phyloP scores from a whole-genome alignment of 164 flowering plant genomes.

The Tetracentron sinense region DNA sequence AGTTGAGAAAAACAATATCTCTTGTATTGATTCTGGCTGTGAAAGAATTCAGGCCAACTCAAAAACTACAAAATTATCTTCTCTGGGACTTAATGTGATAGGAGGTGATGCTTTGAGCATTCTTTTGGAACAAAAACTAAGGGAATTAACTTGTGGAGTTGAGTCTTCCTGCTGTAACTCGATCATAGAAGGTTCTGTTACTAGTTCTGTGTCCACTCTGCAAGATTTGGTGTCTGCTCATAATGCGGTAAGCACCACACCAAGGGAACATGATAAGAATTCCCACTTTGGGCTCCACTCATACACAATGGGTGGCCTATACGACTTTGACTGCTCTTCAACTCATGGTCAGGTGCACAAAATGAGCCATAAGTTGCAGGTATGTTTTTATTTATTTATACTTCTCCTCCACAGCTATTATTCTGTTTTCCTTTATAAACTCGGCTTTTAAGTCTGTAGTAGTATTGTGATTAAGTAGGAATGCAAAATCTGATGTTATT shows the following conservation, averaged over 20 bases:
- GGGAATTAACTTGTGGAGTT: constrained; percentile 39
- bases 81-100: constrained; percentile 26
- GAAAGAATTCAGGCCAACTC: constrained; percentile 7
- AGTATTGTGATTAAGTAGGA: not conserved
- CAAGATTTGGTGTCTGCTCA: not conserved
- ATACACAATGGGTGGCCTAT: constrained; percentile 13
- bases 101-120: constrained; percentile 44
- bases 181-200: constrained; percentile 4
- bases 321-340: constrained; percentile 21
- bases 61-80: constrained; percentile 11
- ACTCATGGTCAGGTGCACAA: no score
- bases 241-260: constrained; percentile 8
- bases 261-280: constrained; percentile 11
- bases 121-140: constrained; percentile 64
- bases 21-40: constrained; percentile 13
- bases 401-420: no score
- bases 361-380: no score
- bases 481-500: not conserved
- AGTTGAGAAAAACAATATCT: constrained; percentile 5
- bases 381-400: not conserved
- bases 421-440: no score
- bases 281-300: constrained; percentile 13
- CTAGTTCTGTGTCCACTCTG: constrained; percentile 8
- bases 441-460: no score
- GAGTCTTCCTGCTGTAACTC: constrained; percentile 24